phyloP scores from a whole-genome alignment of 2,329 filamentous ascomycete species.

The Monosporascus sp. region DNA sequence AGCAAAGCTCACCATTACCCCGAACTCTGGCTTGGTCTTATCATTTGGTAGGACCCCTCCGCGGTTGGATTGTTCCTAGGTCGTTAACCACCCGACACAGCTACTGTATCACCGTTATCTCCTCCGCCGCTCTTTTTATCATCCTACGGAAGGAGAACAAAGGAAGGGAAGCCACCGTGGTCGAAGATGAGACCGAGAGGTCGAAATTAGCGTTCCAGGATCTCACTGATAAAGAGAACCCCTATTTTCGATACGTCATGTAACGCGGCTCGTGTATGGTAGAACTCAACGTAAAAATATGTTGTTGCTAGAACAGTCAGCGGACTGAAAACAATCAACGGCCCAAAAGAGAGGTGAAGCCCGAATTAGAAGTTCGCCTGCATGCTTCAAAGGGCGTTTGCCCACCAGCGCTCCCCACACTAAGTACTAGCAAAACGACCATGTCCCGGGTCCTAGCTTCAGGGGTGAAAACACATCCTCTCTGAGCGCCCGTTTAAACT shows the following conservation, averaged over 20 bases:
- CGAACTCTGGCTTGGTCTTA: slow-evolving; percentile 64
- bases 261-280: slow-evolving; percentile 16
- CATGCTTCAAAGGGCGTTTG: too few relatives aligned
- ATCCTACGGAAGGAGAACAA: slow-evolving; percentile 57
- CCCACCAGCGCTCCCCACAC: too few relatives aligned
- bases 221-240: slow-evolving; percentile 64
- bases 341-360: too few relatives aligned
- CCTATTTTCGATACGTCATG: slow-evolving; percentile 59
- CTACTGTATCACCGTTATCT: slow-evolving; percentile 62
- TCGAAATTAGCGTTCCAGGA: slow-evolving; percentile 64
- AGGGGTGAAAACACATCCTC: too few relatives aligned
- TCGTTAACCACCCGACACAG: slow-evolving; percentile 28
- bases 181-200: slow-evolving; percentile 55
- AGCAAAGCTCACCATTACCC: slow-evolving; percentile 65
- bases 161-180: slow-evolving; percentile 37
- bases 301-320: too few relatives aligned
- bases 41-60: slow-evolving; percentile 42
- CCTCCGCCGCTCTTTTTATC: slow-evolving; percentile 51
- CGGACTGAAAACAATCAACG: too few relatives aligned
- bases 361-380: too few relatives aligned
- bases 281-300: too few relatives aligned
- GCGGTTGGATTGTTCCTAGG: not conserved
- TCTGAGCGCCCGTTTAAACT: too few relatives aligned
- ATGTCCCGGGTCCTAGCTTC: too few relatives aligned
- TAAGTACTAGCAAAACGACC: too few relatives aligned